These are phyloP conservation scores for Gaultheria prostrata DNA, from an alignment of 148 eudicot species.

Conservation along the genomic window DNA sequence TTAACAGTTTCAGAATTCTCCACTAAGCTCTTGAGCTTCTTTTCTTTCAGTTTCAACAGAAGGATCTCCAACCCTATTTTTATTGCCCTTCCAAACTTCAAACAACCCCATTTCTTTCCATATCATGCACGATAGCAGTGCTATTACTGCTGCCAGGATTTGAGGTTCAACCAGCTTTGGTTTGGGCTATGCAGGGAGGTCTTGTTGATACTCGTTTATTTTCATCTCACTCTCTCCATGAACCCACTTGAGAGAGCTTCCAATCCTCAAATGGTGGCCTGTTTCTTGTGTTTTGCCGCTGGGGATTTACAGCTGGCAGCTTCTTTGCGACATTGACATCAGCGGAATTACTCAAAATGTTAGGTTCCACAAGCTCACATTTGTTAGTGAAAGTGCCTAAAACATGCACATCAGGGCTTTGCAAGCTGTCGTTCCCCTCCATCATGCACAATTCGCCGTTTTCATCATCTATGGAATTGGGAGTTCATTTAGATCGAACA, in stretches of 20 bases:
- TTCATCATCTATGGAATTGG: conserved; percentile 29
- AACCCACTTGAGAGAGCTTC: conserved; percentile 29
- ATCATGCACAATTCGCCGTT: conserved; percentile 14
- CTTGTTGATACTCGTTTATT: conserved; percentile 33
- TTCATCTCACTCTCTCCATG: conserved; percentile 16
- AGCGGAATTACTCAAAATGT: conserved; percentile 6
- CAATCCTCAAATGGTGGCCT: conserved; percentile 48
- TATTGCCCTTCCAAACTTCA: conserved; percentile 21
- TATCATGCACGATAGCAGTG: neutral
- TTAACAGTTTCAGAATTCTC: conserved; percentile 24
- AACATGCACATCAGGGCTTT: neutral
- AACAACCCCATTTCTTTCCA: conserved; percentile 13
- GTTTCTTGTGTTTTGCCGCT: conserved; percentile 47
- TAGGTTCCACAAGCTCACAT: conserved; percentile 16
- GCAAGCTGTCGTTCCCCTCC: conserved; percentile 5
- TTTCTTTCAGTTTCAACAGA: conserved; percentile 20
- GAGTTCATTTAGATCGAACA: conserved; percentile 36
- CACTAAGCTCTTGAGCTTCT: conserved; percentile 16
- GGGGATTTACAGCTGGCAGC: conserved; percentile 18
- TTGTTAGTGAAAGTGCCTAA: neutral
- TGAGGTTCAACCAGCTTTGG: conserved; percentile 19
- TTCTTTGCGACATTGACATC: conserved; percentile 13
- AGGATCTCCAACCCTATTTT: neutral
- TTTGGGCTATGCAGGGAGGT: conserved; percentile 30
- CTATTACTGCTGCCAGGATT: conserved; percentile 9